phyloP scores from a whole-genome alignment of 2,329 filamentous ascomycete genomes.

The Monosporascus sp. region DNA sequence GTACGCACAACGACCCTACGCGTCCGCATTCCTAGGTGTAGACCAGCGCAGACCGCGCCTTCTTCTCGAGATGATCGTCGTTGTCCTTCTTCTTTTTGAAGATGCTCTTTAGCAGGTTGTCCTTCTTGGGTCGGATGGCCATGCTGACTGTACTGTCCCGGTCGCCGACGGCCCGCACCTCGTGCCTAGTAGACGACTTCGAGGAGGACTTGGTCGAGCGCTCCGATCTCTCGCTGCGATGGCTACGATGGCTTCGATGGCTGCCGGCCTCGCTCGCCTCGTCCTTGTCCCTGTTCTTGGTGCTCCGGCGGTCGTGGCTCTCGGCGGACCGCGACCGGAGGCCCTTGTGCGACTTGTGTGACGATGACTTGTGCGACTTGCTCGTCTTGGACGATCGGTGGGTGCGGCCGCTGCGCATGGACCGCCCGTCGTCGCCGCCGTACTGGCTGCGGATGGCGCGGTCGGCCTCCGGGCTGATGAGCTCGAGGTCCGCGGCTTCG shows the following conservation, averaged over 20 bases:
- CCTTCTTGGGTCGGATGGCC: constrained; percentile 39
- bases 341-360: constrained; percentile 24
- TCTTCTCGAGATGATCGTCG: constrained; percentile 7
- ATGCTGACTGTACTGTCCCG: constrained; percentile 31
- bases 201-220: constrained; percentile 20
- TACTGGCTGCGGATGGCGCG: constrained; percentile 37
- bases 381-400: constrained; percentile 21
- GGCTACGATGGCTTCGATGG: constrained; percentile 23
- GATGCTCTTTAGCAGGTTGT: constrained; percentile 53
- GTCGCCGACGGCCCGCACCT: constrained; percentile 31
- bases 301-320: constrained; percentile 7
- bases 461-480: constrained; percentile 53
- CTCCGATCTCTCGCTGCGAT: constrained; percentile 29
- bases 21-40: constrained; percentile 5
- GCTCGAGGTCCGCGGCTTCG: constrained; percentile 47
- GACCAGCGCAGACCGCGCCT: constrained; percentile 11
- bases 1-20: no score
- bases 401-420: constrained; percentile 22
- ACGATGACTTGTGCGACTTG: constrained; percentile 20
- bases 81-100: constrained; percentile 52
- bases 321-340: constrained; percentile 7
- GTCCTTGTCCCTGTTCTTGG: constrained; percentile 25
- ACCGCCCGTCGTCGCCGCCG: constrained; percentile 33
- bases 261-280: constrained; percentile 32
- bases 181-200: constrained; percentile 21